Conservation (phyloP, 805 yeast species). For the Teunomyces atbi region DNA sequence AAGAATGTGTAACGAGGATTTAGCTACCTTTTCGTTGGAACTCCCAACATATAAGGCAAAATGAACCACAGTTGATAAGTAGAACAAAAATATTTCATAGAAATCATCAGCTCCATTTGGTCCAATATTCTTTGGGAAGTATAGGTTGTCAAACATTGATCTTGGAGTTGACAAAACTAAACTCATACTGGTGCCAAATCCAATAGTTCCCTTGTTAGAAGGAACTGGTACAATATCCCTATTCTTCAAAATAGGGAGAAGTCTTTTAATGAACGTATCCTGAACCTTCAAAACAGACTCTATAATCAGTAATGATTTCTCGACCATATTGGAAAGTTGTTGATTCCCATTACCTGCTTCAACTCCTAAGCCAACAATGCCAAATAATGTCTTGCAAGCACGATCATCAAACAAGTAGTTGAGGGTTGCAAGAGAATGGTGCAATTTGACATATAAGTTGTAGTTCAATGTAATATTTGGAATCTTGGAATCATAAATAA, state of each 20-base stretch:
- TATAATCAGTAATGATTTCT: slow-evolving; percentile 44
- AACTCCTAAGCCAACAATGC: slow-evolving; percentile 55
- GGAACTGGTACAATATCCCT: slow-evolving; percentile 17
- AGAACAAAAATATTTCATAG: slow-evolving; percentile 67
- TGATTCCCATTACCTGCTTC: slow-evolving; percentile 52
- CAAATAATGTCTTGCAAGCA: slow-evolving; percentile 55
- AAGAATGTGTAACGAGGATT: slow-evolving; percentile 53
- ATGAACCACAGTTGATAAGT: slow-evolving; percentile 70
- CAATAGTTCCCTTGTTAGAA: slow-evolving; percentile 11
- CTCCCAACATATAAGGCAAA: slow-evolving; percentile 73
- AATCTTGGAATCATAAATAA: slow-evolving; percentile 20
- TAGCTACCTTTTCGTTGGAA: slow-evolving; percentile 49
- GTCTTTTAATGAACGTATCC: slow-evolving; percentile 54
- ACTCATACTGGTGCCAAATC: slow-evolving; percentile 30
- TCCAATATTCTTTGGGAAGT: slow-evolving; percentile 45
- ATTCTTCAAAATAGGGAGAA: slow-evolving; percentile 50
- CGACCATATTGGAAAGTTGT: slow-evolving; percentile 35
- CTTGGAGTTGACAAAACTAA: slow-evolving; percentile 21
- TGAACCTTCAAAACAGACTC: slow-evolving; percentile 51
- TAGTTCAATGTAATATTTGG: slow-evolving; percentile 18
- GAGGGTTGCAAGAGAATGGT: slow-evolving; percentile 67
- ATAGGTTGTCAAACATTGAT: slow-evolving; percentile 28
- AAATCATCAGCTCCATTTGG: slow-evolving; percentile 63
- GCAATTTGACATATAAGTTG: slow-evolving; percentile 49
- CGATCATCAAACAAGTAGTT: slow-evolving; percentile 61